Evolutionary conservation across 2,329 filamentous ascomycete species (phyloP).

Genomic region (Penicillium paneum): DNA sequence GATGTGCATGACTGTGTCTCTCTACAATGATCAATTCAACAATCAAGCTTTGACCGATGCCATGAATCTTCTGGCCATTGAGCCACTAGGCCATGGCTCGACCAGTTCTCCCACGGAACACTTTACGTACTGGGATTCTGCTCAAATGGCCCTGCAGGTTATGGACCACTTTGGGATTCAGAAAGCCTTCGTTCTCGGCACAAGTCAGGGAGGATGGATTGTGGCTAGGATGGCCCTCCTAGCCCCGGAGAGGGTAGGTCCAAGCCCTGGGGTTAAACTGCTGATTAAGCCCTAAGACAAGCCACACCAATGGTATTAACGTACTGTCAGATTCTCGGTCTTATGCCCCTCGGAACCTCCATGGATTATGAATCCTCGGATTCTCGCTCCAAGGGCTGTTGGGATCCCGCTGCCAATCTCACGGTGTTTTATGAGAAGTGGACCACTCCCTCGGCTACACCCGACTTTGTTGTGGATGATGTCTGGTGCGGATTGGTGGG

Average conservation of each 20-base stretch:
- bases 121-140: conserved; percentile 56
- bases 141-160: conserved; percentile 53
- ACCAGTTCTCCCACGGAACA: conserved; percentile 45
- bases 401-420: conserved; percentile 41
- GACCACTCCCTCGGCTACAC: conserved; percentile 38
- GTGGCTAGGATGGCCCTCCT: neutral
- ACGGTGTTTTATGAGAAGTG: conserved; percentile 39
- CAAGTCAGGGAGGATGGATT: neutral
- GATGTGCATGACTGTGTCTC: conserved; percentile 48
- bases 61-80: conserved; percentile 52
- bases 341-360: conserved; percentile 52
- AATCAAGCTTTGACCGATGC: conserved; percentile 33
- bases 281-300: neutral
- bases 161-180: conserved; percentile 49
- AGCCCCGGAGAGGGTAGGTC: neutral
- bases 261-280: neutral
- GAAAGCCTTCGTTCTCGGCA: conserved; percentile 45
- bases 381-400: conserved; percentile 48
- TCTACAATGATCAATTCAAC: conserved; percentile 42
- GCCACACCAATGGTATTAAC: neutral
- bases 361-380: conserved; percentile 49
- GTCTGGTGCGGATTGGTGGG: conserved; percentile 47
- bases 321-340: conserved; percentile 44
- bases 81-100: conserved; percentile 52
- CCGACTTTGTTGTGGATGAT: conserved; percentile 43